Evolutionary conservation across 257 asterid species (phyloP).

Genomic region (Voacanga thouarsii): DNA sequence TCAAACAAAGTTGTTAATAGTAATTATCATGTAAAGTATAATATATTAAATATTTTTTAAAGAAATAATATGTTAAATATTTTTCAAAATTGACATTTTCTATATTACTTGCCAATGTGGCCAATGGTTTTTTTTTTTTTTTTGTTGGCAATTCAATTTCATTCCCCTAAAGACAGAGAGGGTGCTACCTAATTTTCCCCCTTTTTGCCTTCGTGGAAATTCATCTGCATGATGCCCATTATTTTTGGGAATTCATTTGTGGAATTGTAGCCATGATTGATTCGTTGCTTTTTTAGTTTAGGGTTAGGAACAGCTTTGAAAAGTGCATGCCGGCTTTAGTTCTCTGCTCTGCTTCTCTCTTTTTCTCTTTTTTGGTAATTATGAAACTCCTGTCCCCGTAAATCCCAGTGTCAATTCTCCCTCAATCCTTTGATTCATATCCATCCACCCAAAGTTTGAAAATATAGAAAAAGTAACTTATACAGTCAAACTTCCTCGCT

Average conservation of each 20-base stretch:
- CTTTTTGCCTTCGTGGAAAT: not conserved
- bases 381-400: not conserved
- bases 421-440: not conserved
- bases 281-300: not conserved
- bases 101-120: too few relatives aligned
- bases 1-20: too few relatives aligned
- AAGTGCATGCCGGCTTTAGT: conserved; percentile 12
- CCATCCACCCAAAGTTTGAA: not conserved
- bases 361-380: not conserved
- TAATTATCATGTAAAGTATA: too few relatives aligned
- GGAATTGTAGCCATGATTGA: not conserved
- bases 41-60: too few relatives aligned
- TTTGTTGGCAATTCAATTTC: too few relatives aligned
- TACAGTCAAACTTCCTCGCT: not conserved
- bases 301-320: not conserved
- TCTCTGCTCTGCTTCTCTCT: not conserved
- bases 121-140: too few relatives aligned
- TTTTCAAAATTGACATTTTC: too few relatives aligned
- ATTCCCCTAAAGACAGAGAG: too few relatives aligned
- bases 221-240: not conserved
- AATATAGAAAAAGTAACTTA: not conserved
- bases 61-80: too few relatives aligned
- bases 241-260: not conserved
- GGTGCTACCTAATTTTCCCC: not conserved
- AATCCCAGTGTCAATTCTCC: not conserved